phyloP scores from a whole-genome alignment of 164 flowering plant species.

The Chimonanthus salicifolius region DNA sequence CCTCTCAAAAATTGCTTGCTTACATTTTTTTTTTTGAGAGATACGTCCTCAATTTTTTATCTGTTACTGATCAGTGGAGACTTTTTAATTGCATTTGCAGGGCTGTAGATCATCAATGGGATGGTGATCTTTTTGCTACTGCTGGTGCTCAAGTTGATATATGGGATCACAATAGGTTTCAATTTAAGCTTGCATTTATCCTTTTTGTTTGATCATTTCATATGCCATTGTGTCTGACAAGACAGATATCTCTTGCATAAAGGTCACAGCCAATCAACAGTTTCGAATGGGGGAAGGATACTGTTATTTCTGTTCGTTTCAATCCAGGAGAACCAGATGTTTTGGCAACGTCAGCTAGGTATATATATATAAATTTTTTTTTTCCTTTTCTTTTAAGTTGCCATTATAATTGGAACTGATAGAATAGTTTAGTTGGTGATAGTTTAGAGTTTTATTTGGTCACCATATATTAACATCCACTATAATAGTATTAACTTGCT shows the following conservation, averaged over 20 bases:
- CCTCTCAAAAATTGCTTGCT: too few species aligned
- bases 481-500: neutral
- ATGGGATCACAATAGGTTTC: slow-evolving; percentile 93
- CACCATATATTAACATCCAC: neutral
- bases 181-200: neutral
- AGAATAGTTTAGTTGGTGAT: neutral
- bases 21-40: too few species aligned
- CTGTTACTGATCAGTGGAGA: neutral
- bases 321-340: slow-evolving; percentile 87
- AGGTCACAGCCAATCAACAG: slow-evolving; percentile 89
- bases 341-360: slow-evolving; percentile 85
- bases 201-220: neutral
- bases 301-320: slow-evolving; percentile 72
- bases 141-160: slow-evolving; percentile 93
- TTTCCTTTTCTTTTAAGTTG: neutral
- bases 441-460: neutral
- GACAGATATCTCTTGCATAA: slow-evolving; percentile 1
- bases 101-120: slow-evolving; percentile 93
- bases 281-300: slow-evolving; percentile 78
- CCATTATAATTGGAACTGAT: neutral
- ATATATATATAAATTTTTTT: slow-evolving; percentile 9
- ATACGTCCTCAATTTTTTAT: too few species aligned
- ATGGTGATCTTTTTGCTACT: slow-evolving; percentile 80
- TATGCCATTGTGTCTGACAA: slow-evolving; percentile 9
- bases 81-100: slow-evolving; percentile 23